A percentile compares a stretch with the other conserved stretches of the same genome.
Evolutionary conservation across 2,329 filamentous ascomycete genomes (phyloP).

Genomic region (Hyphodiscus sp.): DNA sequence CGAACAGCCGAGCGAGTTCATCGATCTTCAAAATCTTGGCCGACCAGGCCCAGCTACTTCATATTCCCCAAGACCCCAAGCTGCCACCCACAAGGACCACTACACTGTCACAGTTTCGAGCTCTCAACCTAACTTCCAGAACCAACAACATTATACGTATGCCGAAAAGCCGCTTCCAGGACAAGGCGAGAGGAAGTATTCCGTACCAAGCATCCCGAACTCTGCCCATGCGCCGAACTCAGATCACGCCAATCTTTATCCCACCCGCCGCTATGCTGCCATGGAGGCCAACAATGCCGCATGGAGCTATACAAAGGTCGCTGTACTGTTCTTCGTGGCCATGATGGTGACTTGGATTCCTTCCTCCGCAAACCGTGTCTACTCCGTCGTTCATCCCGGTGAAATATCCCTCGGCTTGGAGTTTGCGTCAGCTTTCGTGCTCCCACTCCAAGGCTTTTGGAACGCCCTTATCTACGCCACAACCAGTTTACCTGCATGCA

Average conservation of each 20-base stretch:
- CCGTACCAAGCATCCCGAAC: neutral
- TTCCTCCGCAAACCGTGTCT: slow-evolving; percentile 71
- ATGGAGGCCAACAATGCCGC: slow-evolving; percentile 49
- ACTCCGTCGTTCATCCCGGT: slow-evolving; percentile 54
- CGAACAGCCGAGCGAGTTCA: slow-evolving; percentile 1
- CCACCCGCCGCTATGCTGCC: slow-evolving; percentile 6
- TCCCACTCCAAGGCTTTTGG: slow-evolving; percentile 81
- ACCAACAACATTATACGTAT: neutral
- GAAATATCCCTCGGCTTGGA: slow-evolving; percentile 53
- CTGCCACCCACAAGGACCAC: slow-evolving; percentile 3
- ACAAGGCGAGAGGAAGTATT: neutral
- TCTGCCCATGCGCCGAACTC: neutral
- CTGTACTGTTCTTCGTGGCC: slow-evolving; percentile 65
- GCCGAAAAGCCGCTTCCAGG: neutral
- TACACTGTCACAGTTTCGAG: slow-evolving; percentile 10
- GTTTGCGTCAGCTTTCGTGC: slow-evolving; percentile 64
- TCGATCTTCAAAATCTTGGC: slow-evolving; percentile 10
- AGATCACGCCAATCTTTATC: neutral
- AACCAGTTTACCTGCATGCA: slow-evolving; percentile 41
- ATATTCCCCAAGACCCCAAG: slow-evolving; percentile 8
- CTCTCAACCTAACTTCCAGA: neutral
- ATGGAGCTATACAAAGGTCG: slow-evolving; percentile 64
- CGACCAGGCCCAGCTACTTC: slow-evolving; percentile 1
- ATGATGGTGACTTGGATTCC: slow-evolving; percentile 71
- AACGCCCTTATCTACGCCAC: slow-evolving; percentile 71